Conservation (phyloP, 2,329 filamentous ascomycete species). For the Fusarium cyanostomum region DNA sequence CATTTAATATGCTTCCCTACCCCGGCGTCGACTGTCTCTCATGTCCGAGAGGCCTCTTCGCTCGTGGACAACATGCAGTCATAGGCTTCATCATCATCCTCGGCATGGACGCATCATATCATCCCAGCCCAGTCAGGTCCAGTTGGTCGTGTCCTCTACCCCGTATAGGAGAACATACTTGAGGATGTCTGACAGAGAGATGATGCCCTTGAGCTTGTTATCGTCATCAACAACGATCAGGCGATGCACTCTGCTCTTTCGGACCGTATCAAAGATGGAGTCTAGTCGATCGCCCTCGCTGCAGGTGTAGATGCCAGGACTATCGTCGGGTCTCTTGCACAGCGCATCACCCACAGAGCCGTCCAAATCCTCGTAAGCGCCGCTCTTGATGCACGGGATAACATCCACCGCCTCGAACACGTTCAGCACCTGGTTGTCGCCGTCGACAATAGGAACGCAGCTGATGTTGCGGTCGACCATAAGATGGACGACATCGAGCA, state of each 20-base stretch:
- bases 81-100: constrained; percentile 32
- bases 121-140: constrained; percentile 20
- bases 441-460: constrained; percentile 91
- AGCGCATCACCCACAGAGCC: constrained; percentile 89
- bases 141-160: constrained; percentile 62
- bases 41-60: constrained; percentile 3
- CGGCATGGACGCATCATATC: constrained; percentile 12
- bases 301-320: constrained; percentile 96
- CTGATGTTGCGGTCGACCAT: constrained; percentile 95
- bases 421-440: constrained; percentile 81
- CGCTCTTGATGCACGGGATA: constrained; percentile 93
- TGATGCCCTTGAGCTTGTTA: constrained; percentile 83
- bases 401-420: constrained; percentile 99
- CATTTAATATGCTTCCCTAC: constrained; percentile 39
- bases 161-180: constrained; percentile 91
- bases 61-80: constrained; percentile 38
- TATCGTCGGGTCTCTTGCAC: constrained; percentile 87
- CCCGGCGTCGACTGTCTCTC: constrained; percentile 14
- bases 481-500: constrained; percentile 92
- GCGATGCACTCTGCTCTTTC: constrained; percentile 92
- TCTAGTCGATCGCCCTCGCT: constrained; percentile 90
- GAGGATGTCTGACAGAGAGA: constrained; percentile 95
- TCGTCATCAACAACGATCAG: constrained; percentile 93
- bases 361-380: constrained; percentile 89
- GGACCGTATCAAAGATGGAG: constrained; percentile 95